phyloP scores from a whole-genome alignment of 2,329 filamentous ascomycete species.

The Clarireedia hainanense region DNA sequence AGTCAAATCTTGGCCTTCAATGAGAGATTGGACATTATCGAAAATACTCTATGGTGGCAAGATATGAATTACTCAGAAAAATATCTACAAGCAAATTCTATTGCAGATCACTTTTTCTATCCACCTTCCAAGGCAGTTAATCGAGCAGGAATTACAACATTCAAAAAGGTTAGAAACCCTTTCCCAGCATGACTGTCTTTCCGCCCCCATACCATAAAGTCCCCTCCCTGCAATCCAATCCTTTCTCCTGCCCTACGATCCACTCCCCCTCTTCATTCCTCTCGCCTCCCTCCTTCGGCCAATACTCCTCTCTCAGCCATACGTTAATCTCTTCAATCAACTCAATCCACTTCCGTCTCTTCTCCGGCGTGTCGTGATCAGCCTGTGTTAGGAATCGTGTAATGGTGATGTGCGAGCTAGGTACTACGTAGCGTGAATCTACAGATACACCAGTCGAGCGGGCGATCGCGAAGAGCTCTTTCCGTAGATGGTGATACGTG shows the following conservation, averaged over 20 bases:
- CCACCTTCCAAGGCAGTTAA: not conserved
- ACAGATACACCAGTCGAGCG: constrained; percentile 58
- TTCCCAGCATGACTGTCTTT: constrained; percentile 55
- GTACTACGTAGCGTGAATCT: constrained; percentile 76
- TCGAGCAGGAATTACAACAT: not conserved
- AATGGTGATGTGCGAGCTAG: constrained; percentile 83
- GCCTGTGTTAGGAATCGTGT: constrained; percentile 65
- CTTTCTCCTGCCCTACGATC: constrained; percentile 79
- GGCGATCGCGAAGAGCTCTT: constrained; percentile 62
- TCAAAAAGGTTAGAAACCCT: constrained; percentile 42
- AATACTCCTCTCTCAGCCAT: constrained; percentile 64
- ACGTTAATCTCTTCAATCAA: constrained; percentile 69
- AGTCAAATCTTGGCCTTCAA: too few relatives aligned
- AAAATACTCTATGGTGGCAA: too few relatives aligned
- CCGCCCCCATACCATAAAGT: constrained; percentile 84
- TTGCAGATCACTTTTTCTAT: too few relatives aligned
- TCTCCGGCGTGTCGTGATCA: constrained; percentile 49
- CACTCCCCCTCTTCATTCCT: constrained; percentile 56
- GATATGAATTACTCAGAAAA: too few relatives aligned
- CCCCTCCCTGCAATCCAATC: constrained; percentile 68
- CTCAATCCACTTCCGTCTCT: constrained; percentile 53
- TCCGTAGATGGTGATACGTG: constrained; percentile 84
- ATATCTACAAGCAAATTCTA: too few relatives aligned
- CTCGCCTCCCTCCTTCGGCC: constrained; percentile 44
- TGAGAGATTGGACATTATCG: too few relatives aligned